phyloP scores from a whole-genome alignment of 1,139 yeast species.

The Suhomyces bolitotheri region DNA sequence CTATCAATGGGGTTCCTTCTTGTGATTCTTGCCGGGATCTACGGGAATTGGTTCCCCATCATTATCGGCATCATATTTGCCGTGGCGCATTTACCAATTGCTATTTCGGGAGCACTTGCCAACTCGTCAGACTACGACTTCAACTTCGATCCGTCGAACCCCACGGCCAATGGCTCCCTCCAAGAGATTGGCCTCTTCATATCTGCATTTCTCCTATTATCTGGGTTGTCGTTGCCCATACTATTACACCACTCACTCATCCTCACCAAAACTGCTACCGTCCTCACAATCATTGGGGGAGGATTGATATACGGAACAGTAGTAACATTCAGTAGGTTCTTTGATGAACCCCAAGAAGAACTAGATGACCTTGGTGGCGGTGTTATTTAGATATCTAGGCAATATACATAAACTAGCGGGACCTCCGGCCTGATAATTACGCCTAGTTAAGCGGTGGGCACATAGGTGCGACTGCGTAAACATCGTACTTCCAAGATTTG shows the following conservation, averaged over 20 bases:
- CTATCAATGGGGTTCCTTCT: constrained; percentile 77
- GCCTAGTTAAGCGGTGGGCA: too few relatives aligned
- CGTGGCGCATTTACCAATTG: constrained; percentile 71
- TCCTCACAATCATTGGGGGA: constrained; percentile 71
- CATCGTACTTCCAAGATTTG: too few relatives aligned
- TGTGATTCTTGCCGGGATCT: constrained; percentile 74
- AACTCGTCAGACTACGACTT: constrained; percentile 45
- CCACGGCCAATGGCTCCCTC: constrained; percentile 31
- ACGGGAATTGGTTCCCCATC: constrained; percentile 78
- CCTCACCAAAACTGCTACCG: constrained; percentile 57
- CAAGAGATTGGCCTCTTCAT: constrained; percentile 67
- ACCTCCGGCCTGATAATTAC: too few relatives aligned
- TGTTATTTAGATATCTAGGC: constrained; percentile 23
- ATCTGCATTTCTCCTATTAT: constrained; percentile 64
- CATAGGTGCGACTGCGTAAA: too few relatives aligned
- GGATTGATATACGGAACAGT: constrained; percentile 70
- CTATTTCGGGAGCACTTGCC: constrained; percentile 35
- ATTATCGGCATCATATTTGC: constrained; percentile 54
- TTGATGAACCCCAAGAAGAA: constrained; percentile 58
- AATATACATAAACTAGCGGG: too few relatives aligned
- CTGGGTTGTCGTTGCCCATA: constrained; percentile 70
- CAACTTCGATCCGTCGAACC: constrained; percentile 42
- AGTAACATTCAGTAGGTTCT: constrained; percentile 68
- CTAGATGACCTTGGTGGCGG: constrained; percentile 34
- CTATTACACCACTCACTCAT: constrained; percentile 64